These are phyloP conservation scores for Middelhovenomyces tepae DNA, from an alignment of 805 yeast genomes.

Conservation along the genomic window DNA sequence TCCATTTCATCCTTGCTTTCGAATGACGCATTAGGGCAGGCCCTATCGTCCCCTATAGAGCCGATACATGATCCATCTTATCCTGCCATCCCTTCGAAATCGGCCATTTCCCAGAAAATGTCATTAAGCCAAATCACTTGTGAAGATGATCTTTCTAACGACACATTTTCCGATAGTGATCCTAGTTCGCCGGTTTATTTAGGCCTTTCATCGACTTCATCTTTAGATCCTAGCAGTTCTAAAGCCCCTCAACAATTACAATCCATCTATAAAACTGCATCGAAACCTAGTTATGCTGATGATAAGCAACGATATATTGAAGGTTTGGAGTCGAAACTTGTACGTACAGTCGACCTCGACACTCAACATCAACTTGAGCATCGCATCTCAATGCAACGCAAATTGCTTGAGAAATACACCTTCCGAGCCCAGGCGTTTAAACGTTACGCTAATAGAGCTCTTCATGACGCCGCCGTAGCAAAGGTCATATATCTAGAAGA, in stretches of 20 bases:
- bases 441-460: constrained; percentile 10
- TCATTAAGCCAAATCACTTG: constrained; percentile 6
- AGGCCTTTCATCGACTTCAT: too few relatives aligned
- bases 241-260: constrained; percentile 7
- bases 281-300: constrained; percentile 8
- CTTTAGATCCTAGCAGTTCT: too few relatives aligned
- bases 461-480: constrained; percentile 10
- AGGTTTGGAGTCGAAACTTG: neutral
- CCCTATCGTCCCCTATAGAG: constrained; percentile 5
- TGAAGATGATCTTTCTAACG: too few relatives aligned
- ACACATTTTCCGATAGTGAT: too few relatives aligned
- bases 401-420: constrained; percentile 3
- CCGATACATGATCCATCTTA: constrained; percentile 4
- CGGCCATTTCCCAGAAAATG: constrained; percentile 8
- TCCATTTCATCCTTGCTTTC: constrained; percentile 15
- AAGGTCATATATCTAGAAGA: constrained; percentile 10
- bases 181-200: too few relatives aligned
- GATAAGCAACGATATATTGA: constrained; percentile 13
- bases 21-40: constrained; percentile 4
- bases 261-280: constrained; percentile 5
- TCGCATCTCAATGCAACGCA: neutral
- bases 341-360: neutral
- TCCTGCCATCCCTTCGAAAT: neutral
- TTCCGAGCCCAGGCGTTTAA: constrained; percentile 7
- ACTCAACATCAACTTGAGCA: constrained; percentile 3